These are phyloP conservation scores for Aspergillus funiculosus DNA, from an alignment of 495 filamentous ascomycete species.

Conservation along the genomic window DNA sequence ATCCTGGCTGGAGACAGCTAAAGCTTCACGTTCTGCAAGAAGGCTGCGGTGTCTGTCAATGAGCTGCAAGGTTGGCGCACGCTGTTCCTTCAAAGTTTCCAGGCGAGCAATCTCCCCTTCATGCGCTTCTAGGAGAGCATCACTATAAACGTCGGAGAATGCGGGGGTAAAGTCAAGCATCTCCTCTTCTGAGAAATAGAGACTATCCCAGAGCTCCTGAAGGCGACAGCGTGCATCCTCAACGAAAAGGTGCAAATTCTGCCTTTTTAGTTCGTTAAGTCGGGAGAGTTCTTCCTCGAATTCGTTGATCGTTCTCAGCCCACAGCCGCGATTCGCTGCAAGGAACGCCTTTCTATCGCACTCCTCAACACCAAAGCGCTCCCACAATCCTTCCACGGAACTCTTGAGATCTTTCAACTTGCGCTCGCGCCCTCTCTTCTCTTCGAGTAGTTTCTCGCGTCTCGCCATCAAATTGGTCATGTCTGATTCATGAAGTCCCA, in stretches of 20 bases:
- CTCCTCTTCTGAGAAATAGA: conserved; percentile 95
- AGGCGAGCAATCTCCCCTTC: conserved; percentile 82
- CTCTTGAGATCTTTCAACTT: conserved; percentile 68
- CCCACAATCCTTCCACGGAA: conserved; percentile 79
- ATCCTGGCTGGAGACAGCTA: conserved; percentile 84
- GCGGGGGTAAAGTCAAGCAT: conserved; percentile 96
- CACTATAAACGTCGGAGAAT: conserved; percentile 74
- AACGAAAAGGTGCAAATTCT: conserved; percentile 92
- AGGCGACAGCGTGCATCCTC: conserved; percentile 86
- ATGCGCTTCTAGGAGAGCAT: conserved; percentile 82
- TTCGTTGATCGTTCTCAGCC: conserved; percentile 83
- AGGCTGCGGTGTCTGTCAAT: conserved; percentile 81
- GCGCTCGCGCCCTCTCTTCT: conserved; percentile 82
- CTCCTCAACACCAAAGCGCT: conserved; percentile 77
- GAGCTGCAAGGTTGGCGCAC: conserved; percentile 71
- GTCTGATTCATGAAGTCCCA: conserved; percentile 85
- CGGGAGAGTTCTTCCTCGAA: conserved; percentile 83
- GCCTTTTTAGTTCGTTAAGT: conserved; percentile 85
- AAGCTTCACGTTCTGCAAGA: conserved; percentile 78
- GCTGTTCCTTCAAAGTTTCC: conserved; percentile 78
- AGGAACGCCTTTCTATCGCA: conserved; percentile 78
- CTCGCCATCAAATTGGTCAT: conserved; percentile 62
- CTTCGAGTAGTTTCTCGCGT: conserved; percentile 82
- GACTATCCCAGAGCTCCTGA: conserved; percentile 86
- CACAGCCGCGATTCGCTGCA: conserved; percentile 64